Evolutionary conservation across 768 basidiomycete species (phyloP), one percentile per base, ranked within the genome.

Genomic region (Russula sp.): DNA sequence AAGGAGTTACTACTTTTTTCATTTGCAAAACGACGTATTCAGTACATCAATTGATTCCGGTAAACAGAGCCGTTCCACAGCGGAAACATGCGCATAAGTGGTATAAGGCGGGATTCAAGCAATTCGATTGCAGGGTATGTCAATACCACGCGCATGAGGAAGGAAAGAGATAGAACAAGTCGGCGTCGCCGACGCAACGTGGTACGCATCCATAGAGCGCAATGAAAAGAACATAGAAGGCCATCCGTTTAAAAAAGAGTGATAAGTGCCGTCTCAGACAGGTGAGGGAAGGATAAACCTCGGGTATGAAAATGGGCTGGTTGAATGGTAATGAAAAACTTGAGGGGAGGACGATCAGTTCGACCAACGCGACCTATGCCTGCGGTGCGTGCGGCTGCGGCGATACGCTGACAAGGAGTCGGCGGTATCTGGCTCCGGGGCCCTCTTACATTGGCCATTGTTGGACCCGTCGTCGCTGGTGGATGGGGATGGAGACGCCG

Each of bases 141-240:
- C 50, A 48, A 64, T 28, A 48, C 34, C 51, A 14, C 44, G 51
- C 63, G 24, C 57, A 50, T 30, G 38, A 24, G 7, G 16, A 5
- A 54, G 22, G 16, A 40, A 40, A 40, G 38, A 18, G 16, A 40
- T 18, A 18, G 10, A n/a, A n/a, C 6, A 14, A 60, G 51, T 40
- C 26, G 22, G 63, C 63, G 46, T 55, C 63, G 11, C 63, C 44
- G 51, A 64, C 57, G 63, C 57, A n/a, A 32, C 53, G 32, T 55
- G 56, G 9, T 57, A 32, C 24, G 30, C 40, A n/a, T 28, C 20
- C 34, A 11, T 28, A 24, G 60, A 42, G 38, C 14, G 26, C 20
- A 22, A 22, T 10, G 28, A n/a, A 22, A 53, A 38, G 26, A 24
- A n/a, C 18, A 61, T 18, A 48, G 26, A 36, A 51, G 28, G 18